Evolutionary conservation across 2,329 filamentous ascomycete genomes (phyloP).

Genomic region (Xylaria sp.): DNA sequence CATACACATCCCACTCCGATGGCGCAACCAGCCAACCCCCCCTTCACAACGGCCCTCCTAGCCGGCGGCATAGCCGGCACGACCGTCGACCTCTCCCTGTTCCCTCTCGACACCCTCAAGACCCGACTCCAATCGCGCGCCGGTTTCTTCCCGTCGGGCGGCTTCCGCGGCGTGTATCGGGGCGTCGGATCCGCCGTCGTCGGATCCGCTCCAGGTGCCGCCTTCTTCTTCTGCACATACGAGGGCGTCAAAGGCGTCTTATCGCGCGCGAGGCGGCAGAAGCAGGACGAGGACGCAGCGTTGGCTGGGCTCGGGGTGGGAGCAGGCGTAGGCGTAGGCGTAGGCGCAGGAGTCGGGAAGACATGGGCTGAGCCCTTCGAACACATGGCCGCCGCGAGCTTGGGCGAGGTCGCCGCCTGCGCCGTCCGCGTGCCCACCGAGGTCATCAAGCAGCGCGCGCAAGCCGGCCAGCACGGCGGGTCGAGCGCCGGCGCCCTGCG

Average conservation of each 20-base stretch:
- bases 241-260: slow-evolving; percentile 71
- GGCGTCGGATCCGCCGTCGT: slow-evolving; percentile 90
- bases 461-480: slow-evolving; percentile 83
- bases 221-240: slow-evolving; percentile 97
- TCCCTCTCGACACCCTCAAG: slow-evolving; percentile 98
- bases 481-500: slow-evolving; percentile 73
- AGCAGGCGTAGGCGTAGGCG: slow-evolving; percentile 34
- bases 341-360: slow-evolving; percentile 26
- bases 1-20: slow-evolving; percentile 14
- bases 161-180: slow-evolving; percentile 91
- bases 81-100: slow-evolving; percentile 95
- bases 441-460: slow-evolving; percentile 95
- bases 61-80: slow-evolving; percentile 93
- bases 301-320: not conserved
- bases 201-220: slow-evolving; percentile 91
- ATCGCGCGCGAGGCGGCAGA: slow-evolving; percentile 25
- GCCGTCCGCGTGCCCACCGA: slow-evolving; percentile 93
- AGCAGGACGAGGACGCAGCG: slow-evolving; percentile 14
- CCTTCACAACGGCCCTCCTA: slow-evolving; percentile 71
- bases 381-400: slow-evolving; percentile 86
- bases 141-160: slow-evolving; percentile 83
- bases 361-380: slow-evolving; percentile 52
- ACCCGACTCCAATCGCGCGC: slow-evolving; percentile 88
- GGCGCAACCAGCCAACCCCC: slow-evolving; percentile 48
- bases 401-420: slow-evolving; percentile 93